Evolutionary conservation across 345 rosid species (phyloP).

Genomic region (Hibiscus trionum): DNA sequence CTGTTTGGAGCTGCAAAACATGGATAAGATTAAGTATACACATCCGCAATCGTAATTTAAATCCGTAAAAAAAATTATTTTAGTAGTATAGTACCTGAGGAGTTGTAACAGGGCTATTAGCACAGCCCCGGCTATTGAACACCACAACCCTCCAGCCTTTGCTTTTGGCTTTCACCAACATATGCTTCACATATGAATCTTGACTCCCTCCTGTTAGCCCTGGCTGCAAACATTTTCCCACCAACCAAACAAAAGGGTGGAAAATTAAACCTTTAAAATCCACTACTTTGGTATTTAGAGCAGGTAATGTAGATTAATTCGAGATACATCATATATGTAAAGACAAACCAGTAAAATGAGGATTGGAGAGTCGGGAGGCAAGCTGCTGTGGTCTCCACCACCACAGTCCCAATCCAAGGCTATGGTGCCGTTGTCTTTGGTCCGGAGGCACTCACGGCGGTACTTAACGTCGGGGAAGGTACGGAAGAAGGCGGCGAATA

Average conservation of each 20-base stretch:
- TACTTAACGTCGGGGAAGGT: conserved; percentile 29
- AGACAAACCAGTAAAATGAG: conserved; percentile 60
- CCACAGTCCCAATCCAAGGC: conserved; percentile 42
- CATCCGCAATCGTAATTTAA: background rate
- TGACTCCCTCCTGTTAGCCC: conserved; percentile 87
- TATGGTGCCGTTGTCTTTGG: conserved; percentile 36
- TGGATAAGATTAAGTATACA: background rate
- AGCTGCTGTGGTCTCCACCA: conserved; percentile 29
- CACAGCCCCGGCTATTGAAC: conserved; percentile 88
- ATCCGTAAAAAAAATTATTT: background rate
- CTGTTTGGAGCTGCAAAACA: conserved; percentile 84
- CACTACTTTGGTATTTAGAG: background rate
- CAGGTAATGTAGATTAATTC: background rate
- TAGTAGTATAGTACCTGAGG: conserved; percentile 48
- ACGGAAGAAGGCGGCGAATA: conserved; percentile 42
- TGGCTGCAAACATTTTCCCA: conserved; percentile 38
- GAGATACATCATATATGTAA: too few species aligned
- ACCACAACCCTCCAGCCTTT: conserved; percentile 83
- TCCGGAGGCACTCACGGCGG: conserved; percentile 46
- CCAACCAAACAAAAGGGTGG: background rate
- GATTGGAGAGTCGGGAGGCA: conserved; percentile 51
- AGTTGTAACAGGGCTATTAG: conserved; percentile 73
- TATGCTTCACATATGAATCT: conserved; percentile 82
- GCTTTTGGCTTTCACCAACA: conserved; percentile 56
- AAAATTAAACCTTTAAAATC: background rate